phyloP scores from a whole-genome alignment of 495 filamentous ascomycete genomes.

The Tetracladium setigerum region DNA sequence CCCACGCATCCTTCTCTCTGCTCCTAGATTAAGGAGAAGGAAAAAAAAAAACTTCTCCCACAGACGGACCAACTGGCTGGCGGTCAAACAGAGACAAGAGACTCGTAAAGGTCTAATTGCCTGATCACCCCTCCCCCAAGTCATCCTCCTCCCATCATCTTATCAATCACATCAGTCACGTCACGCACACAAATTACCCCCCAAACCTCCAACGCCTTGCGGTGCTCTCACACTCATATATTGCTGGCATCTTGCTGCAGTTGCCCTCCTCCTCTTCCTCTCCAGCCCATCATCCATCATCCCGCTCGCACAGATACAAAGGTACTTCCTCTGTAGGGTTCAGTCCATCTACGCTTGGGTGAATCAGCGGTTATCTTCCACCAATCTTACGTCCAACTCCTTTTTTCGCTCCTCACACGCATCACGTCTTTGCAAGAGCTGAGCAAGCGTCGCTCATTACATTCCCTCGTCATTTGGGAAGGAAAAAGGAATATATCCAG shows the following conservation, averaged over 20 bases:
- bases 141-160: slow-evolving; percentile 3
- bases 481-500: slow-evolving; percentile 4
- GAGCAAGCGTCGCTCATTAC: slow-evolving; percentile 9
- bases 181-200: not conserved
- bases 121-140: not conserved
- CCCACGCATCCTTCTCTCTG: not conserved
- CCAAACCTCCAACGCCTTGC: not conserved
- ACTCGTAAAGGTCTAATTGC: no score
- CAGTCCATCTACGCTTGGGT: no score
- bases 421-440: not conserved
- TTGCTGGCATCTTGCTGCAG: no score
- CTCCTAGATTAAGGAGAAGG: not conserved
- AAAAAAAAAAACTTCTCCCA: not conserved
- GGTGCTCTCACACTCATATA: no score
- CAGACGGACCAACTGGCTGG: not conserved
- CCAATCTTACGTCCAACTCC: slow-evolving; percentile 9
- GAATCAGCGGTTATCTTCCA: not conserved
- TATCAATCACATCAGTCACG: slow-evolving; percentile 1
- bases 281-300: no score
- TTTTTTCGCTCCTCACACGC: slow-evolving; percentile 1
- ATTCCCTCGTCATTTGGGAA: not conserved
- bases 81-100: not conserved
- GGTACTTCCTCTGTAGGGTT: no score
- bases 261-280: no score
- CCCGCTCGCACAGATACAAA: no score